Evolutionary conservation across 2,329 filamentous ascomycete genomes (phyloP), one percentile per base, ranked within the genome.

Genomic region (Colletotrichum lupini): DNA sequence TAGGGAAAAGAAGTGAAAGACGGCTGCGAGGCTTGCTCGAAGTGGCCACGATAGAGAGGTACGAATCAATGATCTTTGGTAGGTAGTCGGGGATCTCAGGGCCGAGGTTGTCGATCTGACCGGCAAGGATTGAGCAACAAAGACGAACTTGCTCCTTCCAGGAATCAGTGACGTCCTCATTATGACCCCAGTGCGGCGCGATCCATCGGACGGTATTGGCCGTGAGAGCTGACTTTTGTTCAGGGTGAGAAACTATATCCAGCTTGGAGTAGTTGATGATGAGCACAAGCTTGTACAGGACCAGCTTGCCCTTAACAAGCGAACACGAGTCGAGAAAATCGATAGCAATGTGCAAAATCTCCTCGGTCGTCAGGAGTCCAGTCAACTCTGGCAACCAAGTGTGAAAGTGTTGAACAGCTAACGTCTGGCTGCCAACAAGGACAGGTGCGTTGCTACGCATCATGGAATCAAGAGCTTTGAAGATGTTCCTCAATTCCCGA

Each of bases 351-450:
- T 97, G 93, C 65, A 98, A 86, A 58, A 98, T 96, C 80, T 98
- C 96, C 77, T 95, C 93, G 0, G 92, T 92, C 4, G 89, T 90
- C 79, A 98, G 88, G 49, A 97, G 87, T 1, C 92, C 91, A 0
- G 91, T 88, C 11, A 99, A 90, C 80, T 98, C 96, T 0, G 97
- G 96, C n/a, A 99, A 86, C 97, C 97, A 99, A 0, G 94, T 94
- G 80, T 98, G 96, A 81, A 98, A 97, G 81, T 98, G 95, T 82
- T 99, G 97, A 14, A 98, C 95, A 2, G 97, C 92, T 62, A 99
- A 86, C 0, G 97, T 98, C 83, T 99, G 97, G 75, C 94, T 98
- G 42, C 97, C 97, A 16, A 98, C 94, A 28, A 98, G 86, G 22
- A 95, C 92, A 0, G 97, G 94, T 2, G 95, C 93, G 1, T 92